These are phyloP conservation scores for Vaccinium myrtillus DNA, from an alignment of 148 eudicot species.

Conservation along the genomic window DNA sequence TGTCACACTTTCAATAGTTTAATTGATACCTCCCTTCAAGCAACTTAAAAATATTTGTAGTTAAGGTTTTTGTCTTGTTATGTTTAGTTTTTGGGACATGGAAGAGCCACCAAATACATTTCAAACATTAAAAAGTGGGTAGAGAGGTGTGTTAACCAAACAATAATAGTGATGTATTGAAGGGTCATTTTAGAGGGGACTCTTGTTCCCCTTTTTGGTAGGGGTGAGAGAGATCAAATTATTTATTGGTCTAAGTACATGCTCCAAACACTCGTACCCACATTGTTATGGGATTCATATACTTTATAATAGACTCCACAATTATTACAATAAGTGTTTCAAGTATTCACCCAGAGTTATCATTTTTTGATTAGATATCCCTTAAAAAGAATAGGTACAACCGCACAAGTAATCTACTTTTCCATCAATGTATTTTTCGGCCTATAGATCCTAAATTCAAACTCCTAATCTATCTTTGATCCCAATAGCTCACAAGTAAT, in stretches of 20 bases:
- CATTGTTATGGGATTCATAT: not conserved
- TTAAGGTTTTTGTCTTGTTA: constrained; percentile 13
- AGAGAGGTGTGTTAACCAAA: not conserved
- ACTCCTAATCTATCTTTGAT: not conserved
- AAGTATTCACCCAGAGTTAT: not conserved
- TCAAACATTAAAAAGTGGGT: not conserved
- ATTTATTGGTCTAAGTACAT: not conserved
- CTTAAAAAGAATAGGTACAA: too few relatives aligned
- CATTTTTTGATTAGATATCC: not conserved
- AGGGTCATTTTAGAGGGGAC: not conserved
- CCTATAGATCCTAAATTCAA: not conserved
- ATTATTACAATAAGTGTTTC: not conserved
- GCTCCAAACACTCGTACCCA: not conserved
- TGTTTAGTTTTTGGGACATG: not conserved
- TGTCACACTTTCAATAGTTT: constrained; percentile 25
- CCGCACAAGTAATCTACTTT: not conserved
- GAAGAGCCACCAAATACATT: constrained; percentile 15
- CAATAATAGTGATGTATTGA: not conserved
- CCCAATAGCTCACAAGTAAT: too few relatives aligned
- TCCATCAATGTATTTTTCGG: not conserved
- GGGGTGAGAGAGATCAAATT: not conserved
- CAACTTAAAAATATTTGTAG: not conserved
- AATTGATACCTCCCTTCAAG: not conserved
- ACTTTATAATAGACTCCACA: not conserved
- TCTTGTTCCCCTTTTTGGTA: not conserved